These are phyloP conservation scores for Conoideocrella luteorostrata DNA, from an alignment of 2,329 filamentous ascomycete species.

Conservation along the genomic window DNA sequence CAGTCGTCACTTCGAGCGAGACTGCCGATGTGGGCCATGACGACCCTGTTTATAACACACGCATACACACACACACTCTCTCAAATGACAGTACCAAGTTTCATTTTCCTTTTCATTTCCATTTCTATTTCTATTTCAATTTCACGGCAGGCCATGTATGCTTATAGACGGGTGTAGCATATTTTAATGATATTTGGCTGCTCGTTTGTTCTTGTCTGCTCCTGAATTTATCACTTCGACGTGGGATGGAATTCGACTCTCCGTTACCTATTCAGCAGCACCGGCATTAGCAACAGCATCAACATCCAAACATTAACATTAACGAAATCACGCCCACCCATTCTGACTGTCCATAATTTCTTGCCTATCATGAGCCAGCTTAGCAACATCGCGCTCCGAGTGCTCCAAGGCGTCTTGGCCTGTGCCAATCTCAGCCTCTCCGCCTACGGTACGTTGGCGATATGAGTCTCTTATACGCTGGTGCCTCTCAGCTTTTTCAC, in stretches of 20 bases:
- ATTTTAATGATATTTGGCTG: background rate
- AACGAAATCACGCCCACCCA: background rate
- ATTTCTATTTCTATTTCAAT: too few relatives aligned
- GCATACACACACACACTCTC: background rate
- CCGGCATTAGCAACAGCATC: too few relatives aligned
- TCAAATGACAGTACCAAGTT: conserved; percentile 1
- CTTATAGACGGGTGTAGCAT: background rate
- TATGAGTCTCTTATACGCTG: too few relatives aligned
- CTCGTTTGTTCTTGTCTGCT: background rate
- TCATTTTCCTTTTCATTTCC: background rate
- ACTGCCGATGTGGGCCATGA: conserved; percentile 1
- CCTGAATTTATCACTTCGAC: too few relatives aligned
- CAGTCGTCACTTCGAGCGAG: too few relatives aligned
- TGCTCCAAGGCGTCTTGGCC: conserved; percentile 14
- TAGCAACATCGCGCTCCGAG: conserved; percentile 11
- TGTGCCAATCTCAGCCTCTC: conserved; percentile 13
- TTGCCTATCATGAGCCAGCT: conserved; percentile 13
- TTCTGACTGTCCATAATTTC: background rate
- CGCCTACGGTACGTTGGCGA: conserved; percentile 14
- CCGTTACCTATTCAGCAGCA: too few relatives aligned
- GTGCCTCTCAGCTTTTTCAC: too few relatives aligned
- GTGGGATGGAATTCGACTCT: too few relatives aligned
- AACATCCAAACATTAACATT: too few relatives aligned
- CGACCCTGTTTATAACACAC: background rate
- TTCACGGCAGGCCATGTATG: background rate